Evolutionary conservation across 495 filamentous ascomycete species (phyloP).

Genomic region (Pseudoneurospora amorphoporcata): DNA sequence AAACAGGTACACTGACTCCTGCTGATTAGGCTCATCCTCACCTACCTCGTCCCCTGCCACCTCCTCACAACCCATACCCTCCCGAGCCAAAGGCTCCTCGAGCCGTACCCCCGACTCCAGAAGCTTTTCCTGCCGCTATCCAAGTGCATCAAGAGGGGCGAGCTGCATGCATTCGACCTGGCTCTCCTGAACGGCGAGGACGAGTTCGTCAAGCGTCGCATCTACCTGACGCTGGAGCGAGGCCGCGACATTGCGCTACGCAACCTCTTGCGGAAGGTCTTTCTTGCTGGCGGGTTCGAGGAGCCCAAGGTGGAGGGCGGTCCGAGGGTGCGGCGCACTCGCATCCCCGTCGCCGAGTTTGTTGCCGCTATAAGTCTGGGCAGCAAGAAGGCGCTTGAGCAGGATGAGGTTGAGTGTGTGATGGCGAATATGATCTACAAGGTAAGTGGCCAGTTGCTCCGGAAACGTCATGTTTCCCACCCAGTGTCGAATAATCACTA

Average conservation of each 20-base stretch:
- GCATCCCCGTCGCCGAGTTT: conserved; percentile 75
- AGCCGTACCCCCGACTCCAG: conserved; percentile 66
- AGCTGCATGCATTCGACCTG: conserved; percentile 74
- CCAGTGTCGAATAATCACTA: not conserved
- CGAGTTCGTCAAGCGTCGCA: conserved; percentile 87
- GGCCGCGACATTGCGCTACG: conserved; percentile 83
- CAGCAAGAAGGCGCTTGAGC: conserved; percentile 56
- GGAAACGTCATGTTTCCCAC: not conserved
- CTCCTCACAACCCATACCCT: conserved; percentile 79
- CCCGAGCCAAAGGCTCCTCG: conserved; percentile 59
- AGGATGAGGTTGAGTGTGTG: conserved; percentile 91
- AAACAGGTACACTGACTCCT: conserved; percentile 2
- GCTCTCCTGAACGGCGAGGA: conserved; percentile 72
- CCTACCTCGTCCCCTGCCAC: conserved; percentile 86
- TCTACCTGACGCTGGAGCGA: conserved; percentile 88
- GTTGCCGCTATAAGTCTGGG: conserved; percentile 46
- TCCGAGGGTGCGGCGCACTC: conserved; percentile 52
- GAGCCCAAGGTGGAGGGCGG: conserved; percentile 55
- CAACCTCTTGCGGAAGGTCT: conserved; percentile 85
- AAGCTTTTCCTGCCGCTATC: conserved; percentile 67
- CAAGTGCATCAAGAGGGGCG: conserved; percentile 65
- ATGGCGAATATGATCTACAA: conserved; percentile 95
- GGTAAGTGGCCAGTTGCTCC: conserved; percentile 37
- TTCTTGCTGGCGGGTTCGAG: conserved; percentile 68
- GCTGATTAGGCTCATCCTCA: conserved; percentile 66